Base-by-base conservation (phyloP, 2,329 filamentous ascomycete genomes). In the Phialocephala subalpina region DNA sequence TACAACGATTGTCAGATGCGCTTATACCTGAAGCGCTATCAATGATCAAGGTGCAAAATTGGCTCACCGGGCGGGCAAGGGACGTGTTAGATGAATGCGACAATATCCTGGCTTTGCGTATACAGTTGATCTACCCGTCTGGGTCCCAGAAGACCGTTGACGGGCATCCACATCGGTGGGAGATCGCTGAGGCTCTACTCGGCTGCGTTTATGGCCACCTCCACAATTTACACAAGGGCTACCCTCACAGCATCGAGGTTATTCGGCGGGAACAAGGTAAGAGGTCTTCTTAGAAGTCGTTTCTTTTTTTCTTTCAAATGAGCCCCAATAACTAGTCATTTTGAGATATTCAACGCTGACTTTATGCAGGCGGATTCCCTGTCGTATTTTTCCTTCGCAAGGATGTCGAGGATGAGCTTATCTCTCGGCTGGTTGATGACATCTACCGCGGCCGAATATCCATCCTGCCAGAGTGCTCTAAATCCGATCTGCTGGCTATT, bases 61-160 rank as follows among this genome's bases (percentile, higher is more conserved):
- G 81, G 79, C 69, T 87, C 9, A 73, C 80, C 18, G 63, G 67
- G 6, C 67, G 76, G 16, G 79, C 78, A 12, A 77, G 85, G 0
- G 85, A 88, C 70, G 75, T 87, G 1, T 70, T 87, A 0, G 86
- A 87, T 66, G 85, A 87, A 69, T 83, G 75, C 22, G 80, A 82
- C 63, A 75, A 76, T 20, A 81, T 77, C 2, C 70, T 82, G 1
- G 75, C 77, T 0, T 70, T 79, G 2, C 74, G 75, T 18, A 80
- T 77, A 0, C 78, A 82, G 45, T 65, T 82, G 2, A 79, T 82
- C 7, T 82, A 81, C 63, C 78, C 80, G 0, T 76, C 73, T 35
- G 80, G 80, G 3, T 65, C 76, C 0, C 80, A 79, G 55, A 71
- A 73, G 9, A 58, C 74, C 0, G 75, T 82, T 22, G 80, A 82